phyloP scores from a whole-genome alignment of 129 eudicot genomes.

The Chrysanthemum lavandulifolium region DNA sequence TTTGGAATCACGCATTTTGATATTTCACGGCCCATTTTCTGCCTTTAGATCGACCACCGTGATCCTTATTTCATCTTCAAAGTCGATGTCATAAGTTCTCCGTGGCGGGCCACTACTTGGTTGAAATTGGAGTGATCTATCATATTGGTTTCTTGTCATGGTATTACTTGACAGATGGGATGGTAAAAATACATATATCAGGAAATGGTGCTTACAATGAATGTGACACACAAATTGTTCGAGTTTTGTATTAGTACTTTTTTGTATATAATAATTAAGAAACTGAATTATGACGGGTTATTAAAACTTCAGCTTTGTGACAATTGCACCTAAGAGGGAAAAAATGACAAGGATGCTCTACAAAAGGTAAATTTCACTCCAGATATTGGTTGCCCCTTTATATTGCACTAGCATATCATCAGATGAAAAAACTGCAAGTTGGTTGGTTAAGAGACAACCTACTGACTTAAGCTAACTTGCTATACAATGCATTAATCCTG shows the following conservation, averaged over 20 bases:
- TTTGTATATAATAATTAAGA: not conserved
- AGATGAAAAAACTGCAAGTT: no score
- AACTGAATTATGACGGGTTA: no score
- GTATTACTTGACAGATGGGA: conserved; percentile 50
- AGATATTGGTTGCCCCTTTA: no score
- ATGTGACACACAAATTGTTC: not conserved
- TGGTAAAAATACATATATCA: not conserved
- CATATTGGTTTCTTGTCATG: conserved; percentile 60
- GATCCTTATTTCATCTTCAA: conserved; percentile 51
- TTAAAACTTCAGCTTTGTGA: no score
- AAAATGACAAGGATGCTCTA: no score
- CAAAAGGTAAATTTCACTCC: no score
- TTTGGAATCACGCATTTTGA: conserved; percentile 32
- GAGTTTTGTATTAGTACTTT: not conserved
- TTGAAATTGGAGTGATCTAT: conserved; percentile 43
- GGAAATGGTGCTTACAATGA: conserved; percentile 10
- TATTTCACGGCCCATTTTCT: conserved; percentile 48
- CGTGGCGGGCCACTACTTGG: conserved; percentile 33
- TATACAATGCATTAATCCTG: no score
- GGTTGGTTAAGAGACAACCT: no score
- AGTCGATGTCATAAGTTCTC: conserved; percentile 39
- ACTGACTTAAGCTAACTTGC: no score
- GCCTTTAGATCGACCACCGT: conserved; percentile 69
- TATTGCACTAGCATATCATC: no score
- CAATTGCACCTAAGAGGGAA: no score